Conservation (phyloP, 2,329 filamentous ascomycete genomes). For the Hymenoscyphus occultus region DNA sequence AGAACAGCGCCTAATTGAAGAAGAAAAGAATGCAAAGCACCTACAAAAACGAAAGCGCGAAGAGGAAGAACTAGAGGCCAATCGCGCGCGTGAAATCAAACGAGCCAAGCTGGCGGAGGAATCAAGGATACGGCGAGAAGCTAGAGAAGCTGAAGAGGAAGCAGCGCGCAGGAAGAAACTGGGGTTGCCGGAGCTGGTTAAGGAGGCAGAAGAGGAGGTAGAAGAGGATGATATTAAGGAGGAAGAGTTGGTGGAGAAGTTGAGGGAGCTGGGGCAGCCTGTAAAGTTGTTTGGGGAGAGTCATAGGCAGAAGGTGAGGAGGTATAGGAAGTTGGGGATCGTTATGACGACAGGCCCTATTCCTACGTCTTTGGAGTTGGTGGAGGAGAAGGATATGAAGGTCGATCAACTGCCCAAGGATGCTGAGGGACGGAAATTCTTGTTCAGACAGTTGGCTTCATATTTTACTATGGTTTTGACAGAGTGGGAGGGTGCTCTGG, state of each 20-base stretch:
- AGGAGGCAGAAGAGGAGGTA: constrained; percentile 47
- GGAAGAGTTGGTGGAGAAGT: constrained; percentile 62
- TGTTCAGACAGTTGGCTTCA: constrained; percentile 84
- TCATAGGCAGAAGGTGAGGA: constrained; percentile 63
- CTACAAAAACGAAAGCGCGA: constrained; percentile 84
- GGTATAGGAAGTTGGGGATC: constrained; percentile 65
- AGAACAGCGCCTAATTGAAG: constrained; percentile 73
- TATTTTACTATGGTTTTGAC: constrained; percentile 96
- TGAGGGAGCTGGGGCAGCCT: constrained; percentile 73
- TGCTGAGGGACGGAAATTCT: constrained; percentile 61
- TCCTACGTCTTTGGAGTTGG: constrained; percentile 75
- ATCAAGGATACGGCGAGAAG: constrained; percentile 64
- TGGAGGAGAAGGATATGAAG: constrained; percentile 87
- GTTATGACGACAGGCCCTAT: constrained; percentile 73
- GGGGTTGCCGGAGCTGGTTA: constrained; percentile 72
- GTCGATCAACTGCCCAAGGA: constrained; percentile 64
- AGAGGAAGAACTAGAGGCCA: constrained; percentile 74
- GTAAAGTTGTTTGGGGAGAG: constrained; percentile 76
- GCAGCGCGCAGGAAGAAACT: constrained; percentile 68
- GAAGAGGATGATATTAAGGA: constrained; percentile 64
- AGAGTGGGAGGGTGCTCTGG: constrained; percentile 81
- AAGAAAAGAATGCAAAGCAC: constrained; percentile 65
- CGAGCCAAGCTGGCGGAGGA: constrained; percentile 77
- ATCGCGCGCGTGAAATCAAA: constrained; percentile 75
- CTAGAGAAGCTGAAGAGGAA: constrained; percentile 72